Evolutionary conservation across 108 stramenopile genomes (phyloP).

Genomic region (Skeletonema tropicum): DNA sequence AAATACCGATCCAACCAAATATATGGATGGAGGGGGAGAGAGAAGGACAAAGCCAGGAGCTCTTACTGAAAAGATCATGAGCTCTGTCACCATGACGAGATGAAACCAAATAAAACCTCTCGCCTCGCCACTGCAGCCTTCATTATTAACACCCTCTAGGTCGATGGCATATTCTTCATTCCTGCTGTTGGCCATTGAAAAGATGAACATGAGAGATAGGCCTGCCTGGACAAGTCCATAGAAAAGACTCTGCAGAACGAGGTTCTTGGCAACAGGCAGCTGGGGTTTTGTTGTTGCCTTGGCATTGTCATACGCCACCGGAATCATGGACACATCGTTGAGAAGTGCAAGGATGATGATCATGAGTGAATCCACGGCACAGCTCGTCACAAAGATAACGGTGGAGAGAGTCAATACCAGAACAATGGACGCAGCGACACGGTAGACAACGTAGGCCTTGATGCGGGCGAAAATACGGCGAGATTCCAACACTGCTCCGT

Average conservation of each 20-base stretch:
- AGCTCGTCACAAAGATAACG: slow-evolving; percentile 68
- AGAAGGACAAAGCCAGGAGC: slow-evolving; percentile 54
- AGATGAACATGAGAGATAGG: slow-evolving; percentile 63
- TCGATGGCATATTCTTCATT: slow-evolving; percentile 21
- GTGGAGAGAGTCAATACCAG: slow-evolving; percentile 66
- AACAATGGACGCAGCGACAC: slow-evolving; percentile 69
- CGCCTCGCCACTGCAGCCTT: slow-evolving; percentile 41
- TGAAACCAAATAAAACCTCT: slow-evolving; percentile 63
- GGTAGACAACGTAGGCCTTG: slow-evolving; percentile 81
- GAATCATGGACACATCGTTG: slow-evolving; percentile 88
- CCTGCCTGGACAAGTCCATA: slow-evolving; percentile 62
- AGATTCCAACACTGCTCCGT: slow-evolving; percentile 76
- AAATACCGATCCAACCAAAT: slow-evolving; percentile 53
- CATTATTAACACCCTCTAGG: slow-evolving; percentile 9
- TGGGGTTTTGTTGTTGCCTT: slow-evolving; percentile 60
- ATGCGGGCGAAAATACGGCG: slow-evolving; percentile 80
- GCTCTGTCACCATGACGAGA: slow-evolving; percentile 60
- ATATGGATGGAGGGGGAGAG: slow-evolving; percentile 46
- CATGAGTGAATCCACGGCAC: slow-evolving; percentile 76
- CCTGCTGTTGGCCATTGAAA: slow-evolving; percentile 37
- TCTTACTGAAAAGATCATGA: slow-evolving; percentile 66
- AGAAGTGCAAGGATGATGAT: slow-evolving; percentile 85
- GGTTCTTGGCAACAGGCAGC: slow-evolving; percentile 47
- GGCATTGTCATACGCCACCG: slow-evolving; percentile 88
- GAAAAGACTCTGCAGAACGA: slow-evolving; percentile 58